phyloP scores from a whole-genome alignment of 192 early-diverging fungal species.

The Backusella macrospora region DNA sequence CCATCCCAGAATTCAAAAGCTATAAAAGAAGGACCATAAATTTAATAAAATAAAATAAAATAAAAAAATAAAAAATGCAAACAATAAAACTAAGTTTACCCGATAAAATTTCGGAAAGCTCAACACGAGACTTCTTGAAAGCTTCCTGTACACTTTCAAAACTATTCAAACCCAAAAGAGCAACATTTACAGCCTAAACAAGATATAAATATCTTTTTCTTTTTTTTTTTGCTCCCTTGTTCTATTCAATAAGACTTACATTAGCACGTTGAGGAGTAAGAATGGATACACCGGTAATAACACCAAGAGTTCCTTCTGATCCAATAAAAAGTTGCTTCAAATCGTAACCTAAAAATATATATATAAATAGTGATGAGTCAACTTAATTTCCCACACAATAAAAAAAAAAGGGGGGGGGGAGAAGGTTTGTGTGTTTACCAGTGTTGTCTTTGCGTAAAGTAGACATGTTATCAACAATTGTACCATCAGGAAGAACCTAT shows the following conservation, averaged over 20 bases:
- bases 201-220: not conserved
- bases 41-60: too few relatives aligned
- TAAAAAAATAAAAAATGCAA: not conserved
- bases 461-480: slow-evolving; percentile 80
- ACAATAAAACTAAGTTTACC: slow-evolving; percentile 29
- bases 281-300: slow-evolving; percentile 94
- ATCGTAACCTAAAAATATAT: slow-evolving; percentile 68
- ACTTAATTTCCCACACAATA: slow-evolving; percentile 8
- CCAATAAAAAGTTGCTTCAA: slow-evolving; percentile 99
- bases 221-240: not conserved
- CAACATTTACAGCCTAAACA: slow-evolving; percentile 64
- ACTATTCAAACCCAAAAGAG: slow-evolving; percentile 76
- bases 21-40: too few relatives aligned
- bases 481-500: slow-evolving; percentile 87
- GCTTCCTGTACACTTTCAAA: slow-evolving; percentile 83
- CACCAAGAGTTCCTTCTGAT: slow-evolving; percentile 93
- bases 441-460: slow-evolving; percentile 98
- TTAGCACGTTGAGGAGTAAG: slow-evolving; percentile 76
- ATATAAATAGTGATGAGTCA: not conserved
- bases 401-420: not conserved
- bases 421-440: slow-evolving; percentile 38
- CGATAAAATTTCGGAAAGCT: slow-evolving; percentile 91
- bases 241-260: slow-evolving; percentile 24
- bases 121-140: slow-evolving; percentile 74
- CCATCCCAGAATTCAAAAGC: slow-evolving; percentile 98